These are phyloP conservation scores for Echria macrotheca DNA, from an alignment of 495 filamentous ascomycete genomes.

Conservation along the genomic window DNA sequence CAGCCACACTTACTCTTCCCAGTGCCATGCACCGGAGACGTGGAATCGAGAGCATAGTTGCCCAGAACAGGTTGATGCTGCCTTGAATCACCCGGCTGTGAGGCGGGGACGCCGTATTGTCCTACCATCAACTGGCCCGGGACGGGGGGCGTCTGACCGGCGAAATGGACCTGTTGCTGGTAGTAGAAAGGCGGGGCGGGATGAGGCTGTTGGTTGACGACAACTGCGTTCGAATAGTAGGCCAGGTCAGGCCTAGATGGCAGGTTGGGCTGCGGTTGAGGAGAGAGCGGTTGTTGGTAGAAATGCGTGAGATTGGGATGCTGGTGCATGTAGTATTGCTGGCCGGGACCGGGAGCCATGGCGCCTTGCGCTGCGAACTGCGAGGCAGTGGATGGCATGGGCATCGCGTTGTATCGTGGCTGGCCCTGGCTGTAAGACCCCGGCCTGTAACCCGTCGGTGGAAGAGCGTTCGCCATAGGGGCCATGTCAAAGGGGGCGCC, in stretches of 20 bases:
- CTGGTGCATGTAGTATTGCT: slow-evolving; percentile 42
- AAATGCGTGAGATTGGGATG: slow-evolving; percentile 33
- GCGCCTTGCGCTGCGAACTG: slow-evolving; percentile 35
- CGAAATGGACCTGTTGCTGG: slow-evolving; percentile 25
- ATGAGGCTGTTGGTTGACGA: slow-evolving; percentile 33
- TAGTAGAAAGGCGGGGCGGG: slow-evolving; percentile 37
- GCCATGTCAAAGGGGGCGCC: slow-evolving; percentile 38
- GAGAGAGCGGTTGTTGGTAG: slow-evolving; percentile 31
- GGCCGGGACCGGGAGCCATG: slow-evolving; percentile 20
- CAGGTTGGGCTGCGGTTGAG: slow-evolving; percentile 26
- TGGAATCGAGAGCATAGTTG: too few relatives aligned
- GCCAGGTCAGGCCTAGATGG: slow-evolving; percentile 27
- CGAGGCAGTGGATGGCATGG: slow-evolving; percentile 35
- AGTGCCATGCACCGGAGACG: too few relatives aligned
- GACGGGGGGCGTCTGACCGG: slow-evolving; percentile 21
- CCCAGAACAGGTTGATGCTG: slow-evolving; percentile 2
- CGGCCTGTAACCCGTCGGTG: slow-evolving; percentile 32
- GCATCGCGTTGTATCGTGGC: slow-evolving; percentile 33
- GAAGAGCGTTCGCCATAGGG: slow-evolving; percentile 35
- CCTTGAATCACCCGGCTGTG: too few relatives aligned
- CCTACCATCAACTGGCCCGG: slow-evolving; percentile 27
- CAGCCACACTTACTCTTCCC: too few relatives aligned
- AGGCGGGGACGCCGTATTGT: too few relatives aligned
- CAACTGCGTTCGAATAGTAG: slow-evolving; percentile 34
- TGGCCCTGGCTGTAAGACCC: slow-evolving; percentile 28